phyloP scores from a whole-genome alignment of 2,329 filamentous ascomycete species.

The Penicillium glabrum region DNA sequence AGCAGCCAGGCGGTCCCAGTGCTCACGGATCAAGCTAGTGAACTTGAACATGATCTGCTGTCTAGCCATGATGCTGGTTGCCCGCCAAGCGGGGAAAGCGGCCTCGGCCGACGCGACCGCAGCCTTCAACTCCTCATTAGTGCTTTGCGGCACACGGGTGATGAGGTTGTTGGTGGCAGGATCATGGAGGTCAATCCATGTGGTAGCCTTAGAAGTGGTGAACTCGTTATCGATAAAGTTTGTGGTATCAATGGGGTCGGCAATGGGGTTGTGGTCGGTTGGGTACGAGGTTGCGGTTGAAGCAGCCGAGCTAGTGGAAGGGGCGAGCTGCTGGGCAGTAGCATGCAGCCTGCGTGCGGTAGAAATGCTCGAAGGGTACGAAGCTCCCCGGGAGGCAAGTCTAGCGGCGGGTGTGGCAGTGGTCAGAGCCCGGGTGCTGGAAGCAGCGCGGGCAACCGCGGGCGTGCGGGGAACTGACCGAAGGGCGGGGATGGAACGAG shows the following conservation, averaged over 20 bases:
- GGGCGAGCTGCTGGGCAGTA: constrained; percentile 53
- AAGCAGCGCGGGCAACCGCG: constrained; percentile 26
- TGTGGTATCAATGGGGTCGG: constrained; percentile 56
- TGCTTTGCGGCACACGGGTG: constrained; percentile 64
- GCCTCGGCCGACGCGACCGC: constrained; percentile 63
- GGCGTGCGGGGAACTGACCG: constrained; percentile 39
- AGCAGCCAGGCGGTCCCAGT: constrained; percentile 66
- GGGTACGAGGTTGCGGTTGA: constrained; percentile 55
- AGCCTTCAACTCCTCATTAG: constrained; percentile 62
- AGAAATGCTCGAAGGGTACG: constrained; percentile 24
- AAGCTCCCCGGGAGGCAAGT: constrained; percentile 13
- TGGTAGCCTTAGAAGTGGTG: constrained; percentile 55
- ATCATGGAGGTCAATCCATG: constrained; percentile 66
- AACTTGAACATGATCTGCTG: constrained; percentile 70
- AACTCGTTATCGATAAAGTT: constrained; percentile 68
- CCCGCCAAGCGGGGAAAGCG: constrained; percentile 62
- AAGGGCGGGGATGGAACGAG: constrained; percentile 40
- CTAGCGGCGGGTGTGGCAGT: constrained; percentile 22
- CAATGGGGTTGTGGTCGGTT: constrained; percentile 56
- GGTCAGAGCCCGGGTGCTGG: constrained; percentile 26
- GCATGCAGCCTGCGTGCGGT: constrained; percentile 49
- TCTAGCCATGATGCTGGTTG: constrained; percentile 58
- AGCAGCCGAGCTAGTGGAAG: constrained; percentile 51
- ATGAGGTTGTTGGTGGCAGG: constrained; percentile 67
- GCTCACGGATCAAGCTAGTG: constrained; percentile 60